A percentile compares a stretch with the other conserved stretches of the same genome.
Evolutionary conservation across 768 basidiomycete genomes (phyloP).

Genomic region (Suillus occidentalis): DNA sequence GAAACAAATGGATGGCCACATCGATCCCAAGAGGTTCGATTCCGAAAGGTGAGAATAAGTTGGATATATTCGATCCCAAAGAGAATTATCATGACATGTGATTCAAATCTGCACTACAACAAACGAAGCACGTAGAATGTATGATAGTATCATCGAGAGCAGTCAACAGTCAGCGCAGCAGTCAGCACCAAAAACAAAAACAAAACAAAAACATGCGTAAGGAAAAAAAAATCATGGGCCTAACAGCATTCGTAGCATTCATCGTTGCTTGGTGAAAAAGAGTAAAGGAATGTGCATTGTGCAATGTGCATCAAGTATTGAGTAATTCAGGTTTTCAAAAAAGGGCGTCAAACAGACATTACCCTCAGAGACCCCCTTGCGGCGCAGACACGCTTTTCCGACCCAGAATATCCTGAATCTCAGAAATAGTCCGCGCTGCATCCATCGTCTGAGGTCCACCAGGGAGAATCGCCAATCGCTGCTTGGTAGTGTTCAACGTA

Average conservation of each 20-base stretch:
- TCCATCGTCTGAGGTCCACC: conserved; percentile 68
- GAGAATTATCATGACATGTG: conserved; percentile 2
- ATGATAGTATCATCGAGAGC: not conserved
- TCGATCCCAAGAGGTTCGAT: not conserved
- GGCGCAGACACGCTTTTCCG: conserved; percentile 36
- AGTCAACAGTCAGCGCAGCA: not conserved
- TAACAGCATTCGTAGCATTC: conserved; percentile 7
- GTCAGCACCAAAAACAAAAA: not conserved
- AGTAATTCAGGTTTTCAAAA: not conserved
- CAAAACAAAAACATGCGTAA: not conserved
- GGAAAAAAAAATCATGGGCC: not conserved
- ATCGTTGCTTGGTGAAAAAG: conserved; percentile 4
- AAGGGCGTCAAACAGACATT: no score
- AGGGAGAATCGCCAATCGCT: conserved; percentile 75
- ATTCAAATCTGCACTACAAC: conserved; percentile 2
- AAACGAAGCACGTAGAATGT: not conserved
- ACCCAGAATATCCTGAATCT: conserved; percentile 70
- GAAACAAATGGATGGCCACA: not conserved
- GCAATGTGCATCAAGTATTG: conserved; percentile 2
- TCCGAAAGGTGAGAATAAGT: no score
- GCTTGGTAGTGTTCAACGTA: conserved; percentile 75
- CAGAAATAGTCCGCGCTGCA: conserved; percentile 65
- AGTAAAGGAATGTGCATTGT: not conserved
- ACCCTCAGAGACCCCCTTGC: not conserved
- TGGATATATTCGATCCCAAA: not conserved